phyloP scores from a whole-genome alignment of 805 yeast genomes.

The Candida nanaspora region DNA sequence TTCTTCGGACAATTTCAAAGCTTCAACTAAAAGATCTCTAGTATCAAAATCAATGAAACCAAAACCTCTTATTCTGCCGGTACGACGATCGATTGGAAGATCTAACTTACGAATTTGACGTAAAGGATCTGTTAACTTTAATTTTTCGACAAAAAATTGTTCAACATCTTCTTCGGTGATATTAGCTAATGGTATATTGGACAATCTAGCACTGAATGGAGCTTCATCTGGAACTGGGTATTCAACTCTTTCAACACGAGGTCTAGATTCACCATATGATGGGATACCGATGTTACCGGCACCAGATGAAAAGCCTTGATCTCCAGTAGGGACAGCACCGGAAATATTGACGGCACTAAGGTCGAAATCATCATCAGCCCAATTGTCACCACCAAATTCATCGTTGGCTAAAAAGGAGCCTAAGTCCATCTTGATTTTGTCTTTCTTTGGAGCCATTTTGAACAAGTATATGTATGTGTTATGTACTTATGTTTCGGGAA shows the following conservation, averaged over 20 bases:
- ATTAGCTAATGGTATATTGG: constrained; percentile 83
- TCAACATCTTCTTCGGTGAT: constrained; percentile 56
- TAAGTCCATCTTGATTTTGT: constrained; percentile 74
- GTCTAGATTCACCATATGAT: constrained; percentile 2
- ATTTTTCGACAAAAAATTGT: constrained; percentile 52
- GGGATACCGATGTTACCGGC: constrained; percentile 15
- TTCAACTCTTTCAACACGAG: constrained; percentile 47
- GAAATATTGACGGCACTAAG: constrained; percentile 22
- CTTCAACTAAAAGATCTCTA: constrained; percentile 42
- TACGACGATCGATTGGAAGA: constrained; percentile 63
- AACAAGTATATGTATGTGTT: neutral
- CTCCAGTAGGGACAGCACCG: constrained; percentile 4
- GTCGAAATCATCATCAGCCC: constrained; percentile 85
- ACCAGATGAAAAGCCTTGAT: constrained; percentile 4
- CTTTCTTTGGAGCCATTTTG: constrained; percentile 49
- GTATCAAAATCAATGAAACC: constrained; percentile 46
- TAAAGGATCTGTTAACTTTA: constrained; percentile 40
- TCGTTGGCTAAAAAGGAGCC: constrained; percentile 78
- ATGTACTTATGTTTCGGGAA: neutral
- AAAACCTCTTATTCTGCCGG: constrained; percentile 56
- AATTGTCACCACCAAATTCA: constrained; percentile 57
- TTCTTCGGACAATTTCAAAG: constrained; percentile 36
- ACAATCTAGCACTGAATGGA: constrained; percentile 86
- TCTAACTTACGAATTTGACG: constrained; percentile 54
- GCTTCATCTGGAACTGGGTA: constrained; percentile 86